These are phyloP conservation scores for Epichloe gansuensis DNA, from an alignment of 2,329 filamentous ascomycete species.

Conservation along the genomic window DNA sequence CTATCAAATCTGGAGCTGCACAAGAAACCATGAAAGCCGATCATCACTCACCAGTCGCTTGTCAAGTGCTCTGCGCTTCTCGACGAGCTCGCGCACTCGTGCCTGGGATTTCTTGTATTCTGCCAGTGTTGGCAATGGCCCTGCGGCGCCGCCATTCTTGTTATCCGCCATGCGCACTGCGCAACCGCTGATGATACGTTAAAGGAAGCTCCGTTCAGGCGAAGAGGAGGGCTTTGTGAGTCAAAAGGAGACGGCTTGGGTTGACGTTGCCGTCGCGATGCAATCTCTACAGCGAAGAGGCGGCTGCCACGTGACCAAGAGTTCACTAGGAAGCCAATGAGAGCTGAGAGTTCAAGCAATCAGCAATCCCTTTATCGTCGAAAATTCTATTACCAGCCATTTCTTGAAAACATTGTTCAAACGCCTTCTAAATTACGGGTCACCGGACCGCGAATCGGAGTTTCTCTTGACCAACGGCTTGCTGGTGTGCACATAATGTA, in stretches of 20 bases:
- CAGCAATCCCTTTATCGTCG: too few relatives aligned
- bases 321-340: too few relatives aligned
- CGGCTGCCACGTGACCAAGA: neutral
- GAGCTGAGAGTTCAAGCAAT: too few relatives aligned
- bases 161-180: conserved; percentile 22
- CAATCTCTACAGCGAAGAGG: neutral
- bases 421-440: too few relatives aligned
- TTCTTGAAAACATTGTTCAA: too few relatives aligned
- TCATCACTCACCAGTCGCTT: conserved; percentile 23
- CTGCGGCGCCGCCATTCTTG: conserved; percentile 15
- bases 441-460: too few relatives aligned
- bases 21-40: neutral
- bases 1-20: neutral
- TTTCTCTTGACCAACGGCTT: too few relatives aligned
- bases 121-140: conserved; percentile 25
- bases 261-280: neutral
- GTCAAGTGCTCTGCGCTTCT: conserved; percentile 28
- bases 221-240: neutral
- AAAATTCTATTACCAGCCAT: too few relatives aligned
- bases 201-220: neutral
- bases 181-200: neutral
- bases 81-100: conserved; percentile 34
- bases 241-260: neutral
- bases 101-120: conserved; percentile 40
- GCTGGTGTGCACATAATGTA: too few relatives aligned